A percentile compares a stretch with the other conserved stretches of the same genome.
These are phyloP conservation scores for Penicillium roqueforti DNA, from an alignment of 495 filamentous ascomycete genomes.

Conservation along the genomic window DNA sequence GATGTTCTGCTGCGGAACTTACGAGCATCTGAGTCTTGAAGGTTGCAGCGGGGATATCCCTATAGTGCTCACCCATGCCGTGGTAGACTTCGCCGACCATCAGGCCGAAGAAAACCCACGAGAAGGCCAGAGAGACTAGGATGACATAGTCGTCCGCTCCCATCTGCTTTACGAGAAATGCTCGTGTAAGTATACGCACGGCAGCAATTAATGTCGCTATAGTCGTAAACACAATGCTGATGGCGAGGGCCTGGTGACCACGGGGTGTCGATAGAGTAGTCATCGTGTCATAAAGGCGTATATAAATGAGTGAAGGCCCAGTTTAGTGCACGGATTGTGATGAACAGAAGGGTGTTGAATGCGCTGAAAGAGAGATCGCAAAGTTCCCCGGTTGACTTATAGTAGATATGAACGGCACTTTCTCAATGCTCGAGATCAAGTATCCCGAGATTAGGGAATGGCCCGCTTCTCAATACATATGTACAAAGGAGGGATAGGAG, in stretches of 20 bases:
- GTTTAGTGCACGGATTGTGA: neutral
- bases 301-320: neutral
- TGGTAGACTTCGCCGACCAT: constrained; percentile 33
- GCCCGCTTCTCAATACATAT: constrained; percentile 5
- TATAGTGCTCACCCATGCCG: constrained; percentile 36
- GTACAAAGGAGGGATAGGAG: neutral
- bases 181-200: constrained; percentile 49
- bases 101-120: constrained; percentile 35
- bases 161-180: constrained; percentile 51
- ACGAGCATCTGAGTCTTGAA: constrained; percentile 34
- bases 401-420: neutral
- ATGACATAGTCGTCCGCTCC: constrained; percentile 52
- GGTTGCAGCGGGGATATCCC: constrained; percentile 17
- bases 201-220: constrained; percentile 29
- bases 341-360: neutral
- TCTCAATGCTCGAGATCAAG: neutral
- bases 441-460: neutral
- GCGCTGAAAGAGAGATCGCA: neutral
- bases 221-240: constrained; percentile 30
- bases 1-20: neutral
- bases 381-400: neutral
- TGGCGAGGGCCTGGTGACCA: constrained; percentile 27
- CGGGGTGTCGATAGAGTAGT: constrained; percentile 27
- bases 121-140: constrained; percentile 23
- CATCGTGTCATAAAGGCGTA: constrained; percentile 23